These are phyloP conservation scores for Phaeosphaeriaceae sp. DNA, from an alignment of 2,329 filamentous ascomycete genomes.

Conservation along the genomic window DNA sequence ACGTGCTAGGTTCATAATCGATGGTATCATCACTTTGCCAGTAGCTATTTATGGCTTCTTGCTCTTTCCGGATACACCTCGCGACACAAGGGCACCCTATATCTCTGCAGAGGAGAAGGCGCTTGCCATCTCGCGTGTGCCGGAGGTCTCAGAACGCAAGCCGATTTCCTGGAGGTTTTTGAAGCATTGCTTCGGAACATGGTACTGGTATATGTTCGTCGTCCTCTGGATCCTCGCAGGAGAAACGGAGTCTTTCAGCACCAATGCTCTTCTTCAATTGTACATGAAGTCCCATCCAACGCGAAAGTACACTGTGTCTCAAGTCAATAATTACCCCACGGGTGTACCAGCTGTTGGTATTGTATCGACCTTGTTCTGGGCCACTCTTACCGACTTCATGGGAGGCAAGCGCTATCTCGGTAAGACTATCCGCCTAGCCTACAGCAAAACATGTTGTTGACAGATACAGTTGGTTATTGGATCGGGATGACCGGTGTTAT, in stretches of 20 bases:
- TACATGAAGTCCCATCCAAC: slow-evolving; percentile 60
- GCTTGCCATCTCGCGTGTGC: slow-evolving; percentile 55
- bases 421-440: slow-evolving; percentile 7
- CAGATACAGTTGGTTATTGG: slow-evolving; percentile 56
- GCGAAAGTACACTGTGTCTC: slow-evolving; percentile 56
- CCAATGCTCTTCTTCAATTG: slow-evolving; percentile 65
- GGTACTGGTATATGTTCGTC: slow-evolving; percentile 73
- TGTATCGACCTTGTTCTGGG: slow-evolving; percentile 70
- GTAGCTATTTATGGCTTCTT: slow-evolving; percentile 64
- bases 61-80: slow-evolving; percentile 55
- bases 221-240: slow-evolving; percentile 74
- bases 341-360: slow-evolving; percentile 63
- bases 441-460: slow-evolving; percentile 7
- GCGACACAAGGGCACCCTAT: slow-evolving; percentile 53
- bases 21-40: slow-evolving; percentile 65
- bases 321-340: slow-evolving; percentile 64
- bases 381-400: slow-evolving; percentile 71
- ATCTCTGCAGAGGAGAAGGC: slow-evolving; percentile 51
- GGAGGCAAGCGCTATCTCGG: slow-evolving; percentile 69
- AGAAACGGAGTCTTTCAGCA: slow-evolving; percentile 74
- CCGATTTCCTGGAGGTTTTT: slow-evolving; percentile 60
- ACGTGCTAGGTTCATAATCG: slow-evolving; percentile 46
- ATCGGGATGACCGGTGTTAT: slow-evolving; percentile 71
- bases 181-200: slow-evolving; percentile 65
- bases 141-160: slow-evolving; percentile 52